Evolutionary conservation across 1,284 basidiomycete genomes (phyloP).

Genomic region (Leccinum olivaceoglutinosum): DNA sequence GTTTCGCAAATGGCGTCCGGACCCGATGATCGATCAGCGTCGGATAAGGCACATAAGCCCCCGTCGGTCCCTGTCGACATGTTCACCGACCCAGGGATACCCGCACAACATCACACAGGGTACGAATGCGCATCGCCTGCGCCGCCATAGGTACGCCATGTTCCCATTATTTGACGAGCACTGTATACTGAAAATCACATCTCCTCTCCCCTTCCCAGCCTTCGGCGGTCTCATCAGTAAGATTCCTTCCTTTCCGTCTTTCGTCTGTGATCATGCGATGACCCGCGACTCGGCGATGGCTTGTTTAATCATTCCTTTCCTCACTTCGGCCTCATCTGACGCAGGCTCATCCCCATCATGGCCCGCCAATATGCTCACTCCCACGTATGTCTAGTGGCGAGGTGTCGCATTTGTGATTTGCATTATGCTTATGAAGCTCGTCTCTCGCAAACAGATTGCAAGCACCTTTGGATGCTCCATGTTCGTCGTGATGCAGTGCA

Average conservation of each 20-base stretch:
- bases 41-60: conserved; percentile 16
- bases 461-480: neutral
- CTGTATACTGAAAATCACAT: neutral
- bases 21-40: neutral
- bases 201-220: neutral
- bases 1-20: no score
- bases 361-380: neutral
- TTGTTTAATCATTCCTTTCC: no score
- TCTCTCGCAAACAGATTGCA: neutral
- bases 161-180: neutral
- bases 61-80: neutral
- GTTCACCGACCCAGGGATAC: neutral
- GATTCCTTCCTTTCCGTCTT: no score
- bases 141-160: conserved; percentile 22
- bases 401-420: no score
- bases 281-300: no score
- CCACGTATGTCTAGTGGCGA: no score
- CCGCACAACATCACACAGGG: conserved; percentile 11
- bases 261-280: no score
- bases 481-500: neutral
- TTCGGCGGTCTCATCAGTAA: no score
- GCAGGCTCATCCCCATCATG: no score
- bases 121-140: conserved; percentile 26
- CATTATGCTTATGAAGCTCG: no score
- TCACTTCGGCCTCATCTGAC: no score